These are phyloP conservation scores for Talaromyces funiculosus DNA, from an alignment of 2,329 filamentous ascomycete genomes.

Conservation along the genomic window DNA sequence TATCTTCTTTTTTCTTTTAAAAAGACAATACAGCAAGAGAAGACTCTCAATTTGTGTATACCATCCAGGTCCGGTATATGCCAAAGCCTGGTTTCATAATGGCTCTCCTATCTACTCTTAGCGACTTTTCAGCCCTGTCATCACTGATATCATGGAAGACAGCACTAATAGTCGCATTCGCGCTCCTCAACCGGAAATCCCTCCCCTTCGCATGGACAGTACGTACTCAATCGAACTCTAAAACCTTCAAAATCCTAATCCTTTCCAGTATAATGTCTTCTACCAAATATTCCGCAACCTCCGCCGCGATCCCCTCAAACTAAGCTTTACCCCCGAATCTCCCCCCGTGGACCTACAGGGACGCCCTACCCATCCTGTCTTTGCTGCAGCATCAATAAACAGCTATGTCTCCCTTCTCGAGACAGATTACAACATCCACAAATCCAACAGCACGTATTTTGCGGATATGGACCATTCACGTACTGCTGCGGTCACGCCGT, in stretches of 20 bases:
- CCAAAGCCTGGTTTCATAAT: not conserved
- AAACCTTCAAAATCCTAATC: not conserved
- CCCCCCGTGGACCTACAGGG: slow-evolving; percentile 27
- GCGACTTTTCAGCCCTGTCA: not conserved
- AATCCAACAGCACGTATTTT: slow-evolving; percentile 82
- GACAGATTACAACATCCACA: slow-evolving; percentile 82
- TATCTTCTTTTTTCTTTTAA: not conserved
- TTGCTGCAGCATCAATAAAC: slow-evolving; percentile 63
- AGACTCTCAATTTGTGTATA: not conserved
- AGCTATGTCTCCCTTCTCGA: slow-evolving; percentile 67
- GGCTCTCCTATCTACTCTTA: slow-evolving; percentile 9
- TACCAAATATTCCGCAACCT: slow-evolving; percentile 54
- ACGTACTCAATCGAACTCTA: slow-evolving; percentile 28
- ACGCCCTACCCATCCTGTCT: slow-evolving; percentile 56
- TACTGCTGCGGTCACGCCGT: slow-evolving; percentile 68
- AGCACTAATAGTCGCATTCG: slow-evolving; percentile 44
- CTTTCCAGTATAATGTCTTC: not conserved
- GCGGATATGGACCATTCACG: slow-evolving; percentile 77
- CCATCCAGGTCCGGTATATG: no score
- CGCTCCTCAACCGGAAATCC: slow-evolving; percentile 65
- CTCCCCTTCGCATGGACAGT: slow-evolving; percentile 72
- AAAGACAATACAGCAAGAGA: not conserved
- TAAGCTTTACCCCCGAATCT: slow-evolving; percentile 5
- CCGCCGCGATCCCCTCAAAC: slow-evolving; percentile 41
- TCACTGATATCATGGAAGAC: slow-evolving; percentile 26